phyloP scores from a whole-genome alignment of 2,329 filamentous ascomycete species.

The Cladosporium colombiae region DNA sequence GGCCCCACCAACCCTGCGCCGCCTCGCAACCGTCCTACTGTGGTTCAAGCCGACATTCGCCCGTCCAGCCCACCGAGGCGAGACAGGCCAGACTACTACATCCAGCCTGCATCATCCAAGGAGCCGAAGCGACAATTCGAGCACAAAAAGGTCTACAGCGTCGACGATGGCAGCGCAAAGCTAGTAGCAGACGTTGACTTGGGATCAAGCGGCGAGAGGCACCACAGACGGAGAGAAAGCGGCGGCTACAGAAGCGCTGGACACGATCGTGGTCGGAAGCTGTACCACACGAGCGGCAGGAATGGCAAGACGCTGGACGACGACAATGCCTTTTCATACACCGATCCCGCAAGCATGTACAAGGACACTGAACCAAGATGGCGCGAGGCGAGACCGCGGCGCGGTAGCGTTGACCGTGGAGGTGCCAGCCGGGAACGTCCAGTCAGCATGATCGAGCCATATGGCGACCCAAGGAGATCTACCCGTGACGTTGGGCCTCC shows the following conservation, averaged over 20 bases:
- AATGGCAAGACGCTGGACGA: slow-evolving; percentile 38
- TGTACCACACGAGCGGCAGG: slow-evolving; percentile 33
- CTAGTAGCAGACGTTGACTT: slow-evolving; percentile 42
- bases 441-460: slow-evolving; percentile 45
- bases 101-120: slow-evolving; percentile 39
- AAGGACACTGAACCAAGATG: slow-evolving; percentile 52
- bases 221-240: slow-evolving; percentile 38
- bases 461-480: slow-evolving; percentile 34
- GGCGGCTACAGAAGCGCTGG: slow-evolving; percentile 27
- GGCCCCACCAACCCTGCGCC: slow-evolving; percentile 28
- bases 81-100: slow-evolving; percentile 40
- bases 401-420: slow-evolving; percentile 47
- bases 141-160: slow-evolving; percentile 52
- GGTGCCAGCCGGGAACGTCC: slow-evolving; percentile 45
- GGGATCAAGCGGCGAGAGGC: slow-evolving; percentile 41
- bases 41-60: slow-evolving; percentile 37
- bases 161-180: slow-evolving; percentile 45
- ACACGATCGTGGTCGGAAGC: slow-evolving; percentile 31
- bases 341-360: slow-evolving; percentile 53
- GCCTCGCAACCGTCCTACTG: slow-evolving; percentile 38
- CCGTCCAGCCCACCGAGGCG: slow-evolving; percentile 46
- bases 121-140: slow-evolving; percentile 34
- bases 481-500: slow-evolving; percentile 55
- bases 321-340: slow-evolving; percentile 52
- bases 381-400: slow-evolving; percentile 37